Evolutionary conservation across 2,329 filamentous ascomycete genomes (phyloP), one percentile per base, ranked within the genome.

Genomic region (Westerdykella ornata): DNA sequence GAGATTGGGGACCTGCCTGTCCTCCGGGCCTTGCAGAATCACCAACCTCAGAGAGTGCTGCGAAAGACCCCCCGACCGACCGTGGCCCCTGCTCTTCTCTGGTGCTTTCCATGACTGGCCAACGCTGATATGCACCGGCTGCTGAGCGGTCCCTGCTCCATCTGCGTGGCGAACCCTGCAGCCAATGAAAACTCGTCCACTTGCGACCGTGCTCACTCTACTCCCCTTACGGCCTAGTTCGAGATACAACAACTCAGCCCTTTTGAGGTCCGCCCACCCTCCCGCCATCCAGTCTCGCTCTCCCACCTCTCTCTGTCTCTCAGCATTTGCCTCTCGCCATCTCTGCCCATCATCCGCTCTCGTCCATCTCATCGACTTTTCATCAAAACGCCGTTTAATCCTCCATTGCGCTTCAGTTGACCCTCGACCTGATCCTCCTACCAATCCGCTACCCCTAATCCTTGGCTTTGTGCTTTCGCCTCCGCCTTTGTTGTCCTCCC

Each of bases 381-480:
- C n/a, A 33, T 33, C n/a, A 8, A 17, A 15, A 5, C 30, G 5
- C n/a, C 30, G 22, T 26, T 26, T 26, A 26, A 26, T 26, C 22
- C 22, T 26, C 22, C 22, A 26, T 26, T 26, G 22, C 22, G 3
- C 22, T 26, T 26, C 22, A 9, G 8, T 9, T 11, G 22, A 26
- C 22, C 22, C 8, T 26, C 7, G 8, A 4, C 12, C 22, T 2
- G 12, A 26, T 2, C 22, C 4, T 11, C 22, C 12, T 26, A 22
- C 20, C 20, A 22, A 5, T 5, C 9, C 5, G 20, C 20, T 22
- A 22, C 20, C 9, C 20, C 9, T 9, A 22, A 26, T 26, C 22
- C 22, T 50, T 45, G 49, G 37, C 42, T 48, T 50, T 50, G 47
- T 49, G 45, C 47, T 47, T 29, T 34, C 32, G 33, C 32, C 26